Conservation (phyloP, 305 asterid genomes). For the Plantago lanceolata region DNA sequence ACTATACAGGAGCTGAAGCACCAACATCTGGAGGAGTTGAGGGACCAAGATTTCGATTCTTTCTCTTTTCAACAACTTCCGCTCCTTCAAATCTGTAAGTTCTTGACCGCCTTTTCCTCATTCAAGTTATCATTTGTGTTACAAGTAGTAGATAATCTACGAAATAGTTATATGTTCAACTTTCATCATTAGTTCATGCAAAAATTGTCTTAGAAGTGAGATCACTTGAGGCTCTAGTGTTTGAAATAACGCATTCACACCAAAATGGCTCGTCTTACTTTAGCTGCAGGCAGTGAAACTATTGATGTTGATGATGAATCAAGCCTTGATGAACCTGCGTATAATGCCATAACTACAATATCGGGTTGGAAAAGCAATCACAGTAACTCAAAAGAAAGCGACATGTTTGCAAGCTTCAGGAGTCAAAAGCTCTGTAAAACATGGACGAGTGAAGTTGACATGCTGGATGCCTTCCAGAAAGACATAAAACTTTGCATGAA, state of each 20-base stretch:
- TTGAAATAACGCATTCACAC: neutral
- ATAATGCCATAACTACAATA: neutral
- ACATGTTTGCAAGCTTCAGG: neutral
- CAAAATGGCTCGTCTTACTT: neutral
- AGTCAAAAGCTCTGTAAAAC: neutral
- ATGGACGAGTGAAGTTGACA: slow-evolving; percentile 27
- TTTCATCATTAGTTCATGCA: neutral
- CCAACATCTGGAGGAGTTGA: neutral
- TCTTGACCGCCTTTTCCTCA: neutral
- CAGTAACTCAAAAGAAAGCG: slow-evolving; percentile 26
- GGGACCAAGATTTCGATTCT: neutral
- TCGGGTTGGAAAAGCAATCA: neutral
- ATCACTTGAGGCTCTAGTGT: neutral
- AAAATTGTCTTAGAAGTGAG: neutral
- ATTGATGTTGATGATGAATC: slow-evolving; percentile 28
- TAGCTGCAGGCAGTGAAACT: slow-evolving; percentile 12
- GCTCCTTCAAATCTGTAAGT: neutral
- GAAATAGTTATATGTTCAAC: neutral
- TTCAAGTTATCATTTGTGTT: neutral
- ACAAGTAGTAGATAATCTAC: no score
- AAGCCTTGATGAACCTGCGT: slow-evolving; percentile 3
- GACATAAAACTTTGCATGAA: slow-evolving; percentile 36
- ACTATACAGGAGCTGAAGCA: neutral
- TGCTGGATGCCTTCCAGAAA: slow-evolving; percentile 26
- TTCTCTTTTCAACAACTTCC: neutral